Conservation (phyloP, 2,329 filamentous ascomycete species). For the Atkinsonella texensis region DNA sequence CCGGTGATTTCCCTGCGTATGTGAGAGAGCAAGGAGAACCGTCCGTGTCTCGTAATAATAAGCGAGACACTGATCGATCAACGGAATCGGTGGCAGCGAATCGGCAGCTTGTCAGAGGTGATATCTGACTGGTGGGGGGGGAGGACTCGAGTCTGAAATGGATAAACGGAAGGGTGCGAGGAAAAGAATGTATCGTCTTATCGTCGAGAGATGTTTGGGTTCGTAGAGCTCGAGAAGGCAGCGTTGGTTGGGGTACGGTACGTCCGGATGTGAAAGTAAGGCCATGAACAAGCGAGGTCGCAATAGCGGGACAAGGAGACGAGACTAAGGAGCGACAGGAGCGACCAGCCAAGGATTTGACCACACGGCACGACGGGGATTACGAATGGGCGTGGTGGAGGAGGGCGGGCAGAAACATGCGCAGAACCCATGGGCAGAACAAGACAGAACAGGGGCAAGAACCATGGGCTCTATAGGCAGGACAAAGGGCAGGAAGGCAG, state of each 20-base stretch:
- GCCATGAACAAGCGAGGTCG: background rate
- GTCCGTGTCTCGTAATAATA: background rate
- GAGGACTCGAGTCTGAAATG: background rate
- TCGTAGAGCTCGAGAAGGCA: background rate
- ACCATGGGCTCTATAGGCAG: too few relatives aligned
- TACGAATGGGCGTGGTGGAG: slow-evolving; percentile 1
- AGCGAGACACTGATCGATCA: background rate
- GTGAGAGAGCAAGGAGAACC: background rate
- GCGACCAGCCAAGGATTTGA: slow-evolving; percentile 1
- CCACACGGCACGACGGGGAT: background rate
- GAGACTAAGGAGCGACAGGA: background rate
- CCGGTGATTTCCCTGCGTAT: background rate
- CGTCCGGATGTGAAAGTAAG: background rate
- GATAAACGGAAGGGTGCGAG: background rate
- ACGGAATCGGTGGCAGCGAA: background rate
- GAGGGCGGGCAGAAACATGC: background rate
- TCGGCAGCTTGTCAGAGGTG: background rate
- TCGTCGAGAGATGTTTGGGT: background rate
- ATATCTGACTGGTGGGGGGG: background rate
- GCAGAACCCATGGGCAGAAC: too few relatives aligned
- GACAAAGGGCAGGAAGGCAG: background rate
- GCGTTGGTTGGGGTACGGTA: background rate
- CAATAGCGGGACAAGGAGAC: background rate
- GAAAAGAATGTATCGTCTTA: background rate
- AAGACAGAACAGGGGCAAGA: too few relatives aligned